Evolutionary conservation across 2,329 filamentous ascomycete species (phyloP).

Genomic region (Monosporascus sp.): DNA sequence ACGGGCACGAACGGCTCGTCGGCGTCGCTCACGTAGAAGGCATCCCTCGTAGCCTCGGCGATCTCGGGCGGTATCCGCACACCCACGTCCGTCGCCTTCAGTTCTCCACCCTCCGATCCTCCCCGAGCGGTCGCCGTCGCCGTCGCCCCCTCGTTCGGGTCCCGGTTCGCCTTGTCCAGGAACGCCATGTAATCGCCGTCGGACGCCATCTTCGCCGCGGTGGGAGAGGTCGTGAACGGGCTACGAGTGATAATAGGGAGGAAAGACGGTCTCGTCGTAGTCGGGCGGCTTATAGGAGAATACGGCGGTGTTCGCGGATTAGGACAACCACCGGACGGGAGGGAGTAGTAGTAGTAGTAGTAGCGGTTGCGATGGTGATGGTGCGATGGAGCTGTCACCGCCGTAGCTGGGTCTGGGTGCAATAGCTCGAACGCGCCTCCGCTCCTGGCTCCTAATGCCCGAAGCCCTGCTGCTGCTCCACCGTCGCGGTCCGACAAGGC

Average conservation of each 20-base stretch:
- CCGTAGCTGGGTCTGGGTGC: no score
- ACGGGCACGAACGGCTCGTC: constrained; percentile 84
- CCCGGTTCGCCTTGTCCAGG: constrained; percentile 78
- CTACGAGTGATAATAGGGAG: not conserved
- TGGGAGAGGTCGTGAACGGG: constrained; percentile 14
- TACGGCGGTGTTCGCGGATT: no score
- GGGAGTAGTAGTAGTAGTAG: no score
- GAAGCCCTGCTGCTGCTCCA: no score
- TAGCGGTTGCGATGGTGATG: no score
- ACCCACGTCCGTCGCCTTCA: constrained; percentile 49
- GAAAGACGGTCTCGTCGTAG: not conserved
- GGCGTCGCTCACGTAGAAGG: constrained; percentile 72
- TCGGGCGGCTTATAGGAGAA: not conserved
- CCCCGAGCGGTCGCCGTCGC: constrained; percentile 19
- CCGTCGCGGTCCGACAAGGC: no score
- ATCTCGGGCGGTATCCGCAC: constrained; percentile 57
- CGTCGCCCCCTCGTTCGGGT: constrained; percentile 57
- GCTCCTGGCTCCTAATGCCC: no score
- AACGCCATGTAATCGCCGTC: constrained; percentile 83
- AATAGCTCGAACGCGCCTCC: no score
- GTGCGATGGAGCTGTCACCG: no score
- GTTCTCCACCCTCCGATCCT: constrained; percentile 29
- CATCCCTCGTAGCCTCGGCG: constrained; percentile 43
- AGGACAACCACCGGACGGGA: no score
- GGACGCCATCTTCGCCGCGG: constrained; percentile 52